These are phyloP conservation scores for Mucor irregularis DNA, from an alignment of 371 early-diverging fungal species.

Conservation along the genomic window DNA sequence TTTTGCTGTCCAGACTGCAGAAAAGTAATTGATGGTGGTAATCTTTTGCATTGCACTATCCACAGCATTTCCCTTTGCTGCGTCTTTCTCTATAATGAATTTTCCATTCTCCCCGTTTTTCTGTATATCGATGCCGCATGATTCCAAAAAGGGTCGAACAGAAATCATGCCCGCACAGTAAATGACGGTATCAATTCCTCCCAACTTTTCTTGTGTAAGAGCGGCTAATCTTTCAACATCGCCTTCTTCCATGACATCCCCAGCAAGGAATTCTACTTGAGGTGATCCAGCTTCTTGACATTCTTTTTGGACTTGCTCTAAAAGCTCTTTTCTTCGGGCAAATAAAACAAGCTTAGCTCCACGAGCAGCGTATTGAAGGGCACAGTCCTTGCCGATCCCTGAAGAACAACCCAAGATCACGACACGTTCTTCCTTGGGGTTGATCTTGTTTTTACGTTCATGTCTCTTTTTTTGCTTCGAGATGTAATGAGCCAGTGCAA, in stretches of 20 bases:
- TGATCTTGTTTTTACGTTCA: slow-evolving; percentile 12
- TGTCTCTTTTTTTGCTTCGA: not conserved
- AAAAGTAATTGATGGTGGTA: slow-evolving; percentile 66
- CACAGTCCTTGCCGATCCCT: slow-evolving; percentile 76
- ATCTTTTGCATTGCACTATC: slow-evolving; percentile 40
- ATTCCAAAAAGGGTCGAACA: slow-evolving; percentile 56
- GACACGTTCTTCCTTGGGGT: slow-evolving; percentile 52
- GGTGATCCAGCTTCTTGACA: slow-evolving; percentile 39
- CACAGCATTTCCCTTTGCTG: not conserved
- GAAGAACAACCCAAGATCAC: slow-evolving; percentile 81
- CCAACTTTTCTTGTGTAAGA: slow-evolving; percentile 25
- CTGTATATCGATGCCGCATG: slow-evolving; percentile 41
- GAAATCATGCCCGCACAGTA: slow-evolving; percentile 74
- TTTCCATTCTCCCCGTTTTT: not conserved
- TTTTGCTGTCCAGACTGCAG: slow-evolving; percentile 62
- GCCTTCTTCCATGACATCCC: slow-evolving; percentile 37
- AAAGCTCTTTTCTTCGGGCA: slow-evolving; percentile 61
- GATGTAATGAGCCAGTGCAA: slow-evolving; percentile 7
- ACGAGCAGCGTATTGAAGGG: slow-evolving; percentile 70
- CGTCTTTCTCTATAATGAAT: not conserved
- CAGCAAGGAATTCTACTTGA: slow-evolving; percentile 20
- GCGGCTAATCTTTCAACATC: slow-evolving; percentile 22
- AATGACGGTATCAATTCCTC: slow-evolving; percentile 65
- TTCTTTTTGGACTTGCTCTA: slow-evolving; percentile 52
- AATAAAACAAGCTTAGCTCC: slow-evolving; percentile 70